These are phyloP conservation scores for Sanghuangporus sanghuang DNA, from an alignment of 1,284 basidiomycete genomes.

Conservation along the genomic window DNA sequence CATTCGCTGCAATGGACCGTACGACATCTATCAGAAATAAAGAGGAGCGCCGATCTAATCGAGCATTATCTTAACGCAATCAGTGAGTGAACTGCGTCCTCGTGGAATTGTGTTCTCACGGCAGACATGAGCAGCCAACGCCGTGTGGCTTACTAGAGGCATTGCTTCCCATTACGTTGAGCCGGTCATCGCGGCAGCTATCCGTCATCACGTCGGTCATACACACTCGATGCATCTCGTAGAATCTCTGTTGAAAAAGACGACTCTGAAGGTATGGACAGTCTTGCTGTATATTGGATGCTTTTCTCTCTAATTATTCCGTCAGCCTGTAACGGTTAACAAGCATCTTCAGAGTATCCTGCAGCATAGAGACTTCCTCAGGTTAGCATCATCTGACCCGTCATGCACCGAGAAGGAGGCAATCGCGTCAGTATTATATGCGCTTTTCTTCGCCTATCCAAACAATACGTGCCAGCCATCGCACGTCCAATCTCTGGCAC, in stretches of 20 bases:
- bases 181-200: conserved; percentile 61
- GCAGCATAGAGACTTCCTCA: conserved; percentile 55
- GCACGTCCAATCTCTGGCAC: conserved; percentile 72
- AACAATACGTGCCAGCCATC: conserved; percentile 78
- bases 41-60: conserved; percentile 14
- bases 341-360: conserved; percentile 57
- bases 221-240: conserved; percentile 44
- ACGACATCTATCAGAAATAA: conserved; percentile 32
- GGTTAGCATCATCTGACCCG: conserved; percentile 26
- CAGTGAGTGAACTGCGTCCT: not conserved
- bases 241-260: conserved; percentile 35
- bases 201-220: conserved; percentile 55
- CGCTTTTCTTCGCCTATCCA: conserved; percentile 71
- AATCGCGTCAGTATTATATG: conserved; percentile 51
- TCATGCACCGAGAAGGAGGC: conserved; percentile 33
- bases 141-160: conserved; percentile 7
- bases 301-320: not conserved
- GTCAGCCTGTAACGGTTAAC: conserved; percentile 57
- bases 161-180: conserved; percentile 67
- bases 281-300: not conserved
- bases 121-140: conserved; percentile 1
- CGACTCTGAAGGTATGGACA: conserved; percentile 53
- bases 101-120: conserved; percentile 8
- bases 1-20: conserved; percentile 47
- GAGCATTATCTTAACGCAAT: not conserved